phyloP scores from a whole-genome alignment of 768 basidiomycete genomes.

The Podaxis pistillaris region DNA sequence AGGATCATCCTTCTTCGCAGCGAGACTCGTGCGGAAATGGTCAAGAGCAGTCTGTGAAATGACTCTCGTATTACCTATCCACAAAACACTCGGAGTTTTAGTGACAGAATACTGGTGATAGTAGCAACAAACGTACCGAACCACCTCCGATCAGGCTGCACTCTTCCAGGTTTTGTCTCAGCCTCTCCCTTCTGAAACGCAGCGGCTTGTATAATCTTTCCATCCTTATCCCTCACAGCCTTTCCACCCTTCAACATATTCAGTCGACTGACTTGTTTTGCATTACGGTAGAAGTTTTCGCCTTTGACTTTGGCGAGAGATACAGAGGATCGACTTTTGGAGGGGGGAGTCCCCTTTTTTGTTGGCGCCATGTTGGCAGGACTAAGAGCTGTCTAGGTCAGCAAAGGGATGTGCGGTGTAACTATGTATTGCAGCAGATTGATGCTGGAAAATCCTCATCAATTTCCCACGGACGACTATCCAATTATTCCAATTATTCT shows the following conservation, averaged over 20 bases:
- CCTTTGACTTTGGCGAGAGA: conserved; percentile 78
- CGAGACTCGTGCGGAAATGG: conserved; percentile 91
- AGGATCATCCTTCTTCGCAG: conserved; percentile 84
- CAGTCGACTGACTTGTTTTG: conserved; percentile 77
- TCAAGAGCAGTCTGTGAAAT: conserved; percentile 96
- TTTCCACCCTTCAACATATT: conserved; percentile 95
- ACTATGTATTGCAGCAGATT: background rate
- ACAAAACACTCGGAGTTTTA: conserved; percentile 3
- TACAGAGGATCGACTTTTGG: conserved; percentile 45
- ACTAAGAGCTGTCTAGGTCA: background rate
- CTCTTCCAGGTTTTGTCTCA: conserved; percentile 85
- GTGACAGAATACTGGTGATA: background rate
- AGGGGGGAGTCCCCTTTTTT: conserved; percentile 33
- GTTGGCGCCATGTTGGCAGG: conserved; percentile 36
- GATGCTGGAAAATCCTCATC: conserved; percentile 8
- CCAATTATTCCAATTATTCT: background rate
- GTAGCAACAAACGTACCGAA: conserved; percentile 68
- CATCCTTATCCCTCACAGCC: conserved; percentile 85
- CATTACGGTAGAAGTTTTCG: conserved; percentile 98
- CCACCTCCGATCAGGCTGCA: conserved; percentile 95
- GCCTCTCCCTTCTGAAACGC: conserved; percentile 96
- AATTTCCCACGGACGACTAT: conserved; percentile 4
- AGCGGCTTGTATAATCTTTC: conserved; percentile 91
- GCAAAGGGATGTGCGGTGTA: background rate
- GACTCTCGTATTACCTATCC: conserved; percentile 91